These are phyloP conservation scores for Lactarius evosmus DNA, from an alignment of 768 basidiomycete genomes.

Conservation along the genomic window DNA sequence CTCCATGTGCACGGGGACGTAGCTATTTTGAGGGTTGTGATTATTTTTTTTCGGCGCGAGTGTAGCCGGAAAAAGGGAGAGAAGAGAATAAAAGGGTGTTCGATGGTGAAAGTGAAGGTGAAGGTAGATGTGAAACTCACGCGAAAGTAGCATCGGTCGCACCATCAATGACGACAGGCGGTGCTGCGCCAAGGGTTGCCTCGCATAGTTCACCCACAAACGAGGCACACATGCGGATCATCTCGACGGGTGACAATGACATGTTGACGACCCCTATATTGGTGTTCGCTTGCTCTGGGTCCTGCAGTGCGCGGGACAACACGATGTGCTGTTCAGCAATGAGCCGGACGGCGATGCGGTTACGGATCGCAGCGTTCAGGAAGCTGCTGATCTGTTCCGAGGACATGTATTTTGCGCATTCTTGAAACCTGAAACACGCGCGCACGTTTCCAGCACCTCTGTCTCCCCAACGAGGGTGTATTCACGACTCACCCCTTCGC, in stretches of 20 bases:
- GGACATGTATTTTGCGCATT: constrained; percentile 80
- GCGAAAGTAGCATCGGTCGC: constrained; percentile 68
- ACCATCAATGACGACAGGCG: constrained; percentile 68
- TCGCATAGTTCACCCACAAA: constrained; percentile 83
- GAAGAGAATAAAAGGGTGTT: neutral
- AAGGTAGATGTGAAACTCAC: constrained; percentile 46
- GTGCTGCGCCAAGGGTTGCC: constrained; percentile 73
- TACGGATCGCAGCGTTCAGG: constrained; percentile 79
- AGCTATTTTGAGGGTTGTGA: constrained; percentile 41
- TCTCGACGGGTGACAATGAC: constrained; percentile 63
- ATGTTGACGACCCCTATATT: constrained; percentile 74
- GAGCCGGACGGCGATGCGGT: constrained; percentile 81
- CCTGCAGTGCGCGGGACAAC: constrained; percentile 63
- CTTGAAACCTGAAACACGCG: constrained; percentile 63
- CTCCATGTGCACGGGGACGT: constrained; percentile 86
- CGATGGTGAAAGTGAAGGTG: too few relatives aligned
- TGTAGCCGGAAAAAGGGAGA: neutral
- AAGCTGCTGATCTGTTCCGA: constrained; percentile 75
- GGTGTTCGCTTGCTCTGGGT: constrained; percentile 37
- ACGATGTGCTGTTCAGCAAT: constrained; percentile 92
- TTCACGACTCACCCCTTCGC: constrained; percentile 68
- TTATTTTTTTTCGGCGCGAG: neutral
- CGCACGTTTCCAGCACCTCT: neutral
- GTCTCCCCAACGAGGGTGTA: neutral
- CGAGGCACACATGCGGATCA: constrained; percentile 78